Conservation (phyloP, 257 asterid genomes). For the Solanum acaule region DNA sequence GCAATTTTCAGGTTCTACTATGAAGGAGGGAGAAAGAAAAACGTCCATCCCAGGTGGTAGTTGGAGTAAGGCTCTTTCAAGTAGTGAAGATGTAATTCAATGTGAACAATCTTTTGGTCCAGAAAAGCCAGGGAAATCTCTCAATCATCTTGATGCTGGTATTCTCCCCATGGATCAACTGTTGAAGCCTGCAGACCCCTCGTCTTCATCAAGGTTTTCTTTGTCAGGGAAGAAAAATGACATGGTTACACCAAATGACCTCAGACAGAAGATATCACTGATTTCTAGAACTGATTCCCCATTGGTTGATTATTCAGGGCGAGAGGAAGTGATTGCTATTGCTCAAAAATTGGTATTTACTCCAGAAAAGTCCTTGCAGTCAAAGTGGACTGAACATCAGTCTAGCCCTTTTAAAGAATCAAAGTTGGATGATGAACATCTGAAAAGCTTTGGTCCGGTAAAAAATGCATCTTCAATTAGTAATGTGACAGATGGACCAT, state of each 20-base stretch:
- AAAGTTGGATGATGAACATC: conserved; percentile 18
- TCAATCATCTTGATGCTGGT: conserved; percentile 10
- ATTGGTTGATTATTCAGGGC: conserved; percentile 28
- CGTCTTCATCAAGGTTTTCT: conserved; percentile 39
- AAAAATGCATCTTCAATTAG: conserved; percentile 18
- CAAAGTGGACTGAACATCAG: conserved; percentile 25
- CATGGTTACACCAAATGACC: conserved; percentile 21
- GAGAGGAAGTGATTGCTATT: conserved; percentile 14
- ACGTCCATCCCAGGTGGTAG: conserved; percentile 8
- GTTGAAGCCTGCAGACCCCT: conserved; percentile 6
- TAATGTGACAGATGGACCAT: conserved; percentile 14
- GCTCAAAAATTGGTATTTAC: conserved; percentile 25
- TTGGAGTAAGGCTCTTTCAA: conserved; percentile 14
- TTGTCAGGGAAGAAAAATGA: conserved; percentile 25
- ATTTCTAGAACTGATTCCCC: conserved; percentile 36
- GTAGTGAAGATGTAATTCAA: conserved; percentile 14
- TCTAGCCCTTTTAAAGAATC: conserved; percentile 17
- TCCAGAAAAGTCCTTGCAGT: conserved; percentile 23
- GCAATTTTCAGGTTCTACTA: conserved; percentile 15
- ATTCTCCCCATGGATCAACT: conserved; percentile 9
- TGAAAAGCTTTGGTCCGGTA: conserved; percentile 14
- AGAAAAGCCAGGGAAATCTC: conserved; percentile 14
- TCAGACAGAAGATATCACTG: conserved; percentile 21
- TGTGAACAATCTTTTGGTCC: conserved; percentile 24
- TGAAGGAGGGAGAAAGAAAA: conserved; percentile 13